Conservation (phyloP, 169 alveolate genomes). For the Plasmodium vinckei region DNA sequence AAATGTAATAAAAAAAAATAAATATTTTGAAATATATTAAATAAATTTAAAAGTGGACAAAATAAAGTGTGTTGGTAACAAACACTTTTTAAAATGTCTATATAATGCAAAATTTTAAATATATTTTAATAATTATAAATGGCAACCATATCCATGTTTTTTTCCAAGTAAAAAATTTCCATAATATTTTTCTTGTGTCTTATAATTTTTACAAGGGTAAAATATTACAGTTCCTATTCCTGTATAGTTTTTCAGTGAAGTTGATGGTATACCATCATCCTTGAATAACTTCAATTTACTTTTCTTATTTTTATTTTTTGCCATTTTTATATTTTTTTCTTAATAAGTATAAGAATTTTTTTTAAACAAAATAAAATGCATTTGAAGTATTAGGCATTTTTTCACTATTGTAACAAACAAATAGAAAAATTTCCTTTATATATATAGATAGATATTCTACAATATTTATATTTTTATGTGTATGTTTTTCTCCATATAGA, state of each 20-base stretch:
- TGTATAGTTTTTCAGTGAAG: constrained; percentile 32
- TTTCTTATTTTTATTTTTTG: constrained; percentile 10
- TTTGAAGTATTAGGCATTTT: background rate
- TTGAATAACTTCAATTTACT: constrained; percentile 25
- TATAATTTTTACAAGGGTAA: constrained; percentile 33
- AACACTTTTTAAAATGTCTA: background rate
- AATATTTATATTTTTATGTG: background rate
- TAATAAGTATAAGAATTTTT: background rate
- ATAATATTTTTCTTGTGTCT: constrained; percentile 50
- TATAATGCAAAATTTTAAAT: background rate
- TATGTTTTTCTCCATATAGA: background rate
- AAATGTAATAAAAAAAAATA: constrained; percentile 3
- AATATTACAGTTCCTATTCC: constrained; percentile 64
- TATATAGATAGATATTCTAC: too few species aligned
- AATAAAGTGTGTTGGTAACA: background rate
- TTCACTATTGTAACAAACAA: too few species aligned
- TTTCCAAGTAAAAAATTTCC: constrained; percentile 58
- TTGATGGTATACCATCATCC: constrained; percentile 47
- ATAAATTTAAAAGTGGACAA: too few species aligned
- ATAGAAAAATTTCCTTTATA: too few species aligned
- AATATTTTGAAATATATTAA: background rate
- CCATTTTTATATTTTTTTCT: constrained; percentile 16
- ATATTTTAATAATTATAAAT: background rate
- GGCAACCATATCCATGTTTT: constrained; percentile 70
- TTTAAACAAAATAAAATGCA: background rate